These are phyloP conservation scores for Chlamydomonas schloesseri DNA, from an alignment of 139 green algal genomes.

Conservation along the genomic window DNA sequence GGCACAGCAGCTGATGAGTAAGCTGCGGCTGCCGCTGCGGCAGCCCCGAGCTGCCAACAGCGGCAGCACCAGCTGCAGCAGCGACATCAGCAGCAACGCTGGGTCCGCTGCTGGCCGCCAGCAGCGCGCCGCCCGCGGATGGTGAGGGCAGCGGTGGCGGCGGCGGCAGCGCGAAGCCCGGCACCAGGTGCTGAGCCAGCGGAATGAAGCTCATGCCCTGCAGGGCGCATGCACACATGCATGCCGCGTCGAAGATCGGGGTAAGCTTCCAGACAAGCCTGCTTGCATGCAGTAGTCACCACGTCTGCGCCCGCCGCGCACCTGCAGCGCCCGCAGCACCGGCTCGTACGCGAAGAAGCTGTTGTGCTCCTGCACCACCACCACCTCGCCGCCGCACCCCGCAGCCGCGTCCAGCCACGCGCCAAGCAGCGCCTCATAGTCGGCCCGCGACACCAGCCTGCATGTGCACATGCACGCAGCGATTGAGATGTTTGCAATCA, in stretches of 20 bases:
- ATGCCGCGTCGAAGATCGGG: not conserved
- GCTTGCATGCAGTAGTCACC: no score
- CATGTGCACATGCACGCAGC: no score
- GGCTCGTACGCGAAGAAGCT: slow-evolving; percentile 85
- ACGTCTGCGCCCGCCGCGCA: no score
- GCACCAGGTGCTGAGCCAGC: slow-evolving; percentile 41
- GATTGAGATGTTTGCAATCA: no score
- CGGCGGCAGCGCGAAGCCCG: not conserved
- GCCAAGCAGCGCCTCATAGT: slow-evolving; percentile 20
- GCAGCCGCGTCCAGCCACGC: slow-evolving; percentile 3
- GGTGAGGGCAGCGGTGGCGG: no score
- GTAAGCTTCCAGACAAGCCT: no score
- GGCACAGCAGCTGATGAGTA: slow-evolving; percentile 3
- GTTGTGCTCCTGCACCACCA: slow-evolving; percentile 53
- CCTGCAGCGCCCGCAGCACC: slow-evolving; percentile 80
- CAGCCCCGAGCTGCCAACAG: no score
- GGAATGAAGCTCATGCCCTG: slow-evolving; percentile 28
- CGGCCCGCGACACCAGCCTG: not conserved
- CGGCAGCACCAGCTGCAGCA: not conserved
- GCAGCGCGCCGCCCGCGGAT: no score
- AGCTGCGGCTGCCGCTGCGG: no score
- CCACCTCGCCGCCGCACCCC: not conserved
- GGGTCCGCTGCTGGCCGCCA: no score
- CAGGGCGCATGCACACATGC: not conserved
- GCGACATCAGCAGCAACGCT: not conserved